Evolutionary conservation across 2,329 filamentous ascomycete genomes (phyloP).

Genomic region (Aspergillus fructus): DNA sequence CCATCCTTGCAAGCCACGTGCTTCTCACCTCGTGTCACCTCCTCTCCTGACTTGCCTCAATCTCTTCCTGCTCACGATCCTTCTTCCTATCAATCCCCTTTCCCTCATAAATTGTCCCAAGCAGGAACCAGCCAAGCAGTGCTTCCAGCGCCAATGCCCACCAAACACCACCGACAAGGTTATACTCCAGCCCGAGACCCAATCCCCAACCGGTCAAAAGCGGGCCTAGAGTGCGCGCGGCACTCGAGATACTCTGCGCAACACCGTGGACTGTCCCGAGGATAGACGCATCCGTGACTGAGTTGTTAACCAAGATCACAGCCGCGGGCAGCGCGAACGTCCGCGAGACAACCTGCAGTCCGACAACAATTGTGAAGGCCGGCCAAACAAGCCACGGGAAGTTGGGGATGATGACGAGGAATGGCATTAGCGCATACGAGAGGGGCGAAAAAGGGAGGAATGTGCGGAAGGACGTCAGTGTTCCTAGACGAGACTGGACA

Average conservation of each 20-base stretch:
- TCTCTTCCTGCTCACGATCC: constrained; percentile 10
- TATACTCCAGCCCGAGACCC: constrained; percentile 53
- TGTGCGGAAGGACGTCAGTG: constrained; percentile 65
- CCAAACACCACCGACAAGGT: constrained; percentile 58
- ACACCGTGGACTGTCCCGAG: constrained; percentile 61
- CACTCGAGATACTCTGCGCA: constrained; percentile 56
- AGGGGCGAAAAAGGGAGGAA: constrained; percentile 70
- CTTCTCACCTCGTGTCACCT: background rate
- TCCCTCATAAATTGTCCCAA: constrained; percentile 64
- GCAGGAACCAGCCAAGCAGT: constrained; percentile 56
- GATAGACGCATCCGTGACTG: constrained; percentile 55
- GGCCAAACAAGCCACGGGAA: constrained; percentile 59
- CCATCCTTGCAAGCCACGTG: background rate
- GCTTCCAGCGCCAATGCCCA: constrained; percentile 58
- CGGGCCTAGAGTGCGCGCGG: constrained; percentile 57
- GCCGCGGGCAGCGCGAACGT: constrained; percentile 66
- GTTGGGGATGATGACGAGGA: constrained; percentile 67
- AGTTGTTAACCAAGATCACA: constrained; percentile 62
- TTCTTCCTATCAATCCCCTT: constrained; percentile 56
- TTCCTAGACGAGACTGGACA: constrained; percentile 66
- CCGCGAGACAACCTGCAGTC: constrained; percentile 69
- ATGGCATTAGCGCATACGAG: constrained; percentile 69
- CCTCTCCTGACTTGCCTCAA: constrained; percentile 1
- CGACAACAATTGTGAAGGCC: constrained; percentile 62
- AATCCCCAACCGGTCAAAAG: constrained; percentile 55